Base-by-base conservation (phyloP, 78 protist species). In the Bodo saltans region DNA sequence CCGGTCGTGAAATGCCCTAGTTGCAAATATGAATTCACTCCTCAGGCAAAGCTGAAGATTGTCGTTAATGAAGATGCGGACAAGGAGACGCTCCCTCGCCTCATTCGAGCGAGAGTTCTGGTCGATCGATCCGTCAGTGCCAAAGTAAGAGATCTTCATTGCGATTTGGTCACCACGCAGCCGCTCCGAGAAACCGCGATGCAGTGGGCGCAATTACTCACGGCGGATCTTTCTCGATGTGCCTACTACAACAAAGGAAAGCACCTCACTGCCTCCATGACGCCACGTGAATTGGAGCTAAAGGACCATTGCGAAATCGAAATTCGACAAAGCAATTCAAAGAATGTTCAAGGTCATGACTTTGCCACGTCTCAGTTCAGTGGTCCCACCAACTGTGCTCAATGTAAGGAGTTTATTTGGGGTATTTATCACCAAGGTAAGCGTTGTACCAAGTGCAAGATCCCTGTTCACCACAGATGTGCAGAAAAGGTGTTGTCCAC, bases 401-500 rank as follows among this genome's bases (percentile, higher is more conserved):
- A 21, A 29, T 73, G 78, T 39, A 11, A 73, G 3, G n/a, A 73
- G 53, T 73, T 73, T n/a, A 28, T 73, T 28, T 73, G 78, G 78
- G 78, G 78, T 2, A 12, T 73, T 11, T 73, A 21, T n/a, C 17
- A 73, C 32, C 78, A 73, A 27, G 78, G 78, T 2, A 11, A 73
- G 78, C n/a, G 78, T 21, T 73, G 78, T n/a, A 11, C 40, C 33
- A 26, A n/a, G 3, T 73, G 78, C 78, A 21, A 2, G 42, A 29
- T 73, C 29, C 78, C 78, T 11, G 78, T 73, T 27, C 78, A 73
- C 53, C 78, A 73, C 78, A 26, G 78, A 2, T 73, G 78, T n/a
- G 47, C 78, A 11, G n/a, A 73, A 39, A 73, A 73, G n/a, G 34
- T 73, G 34, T 29, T 39, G 53, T 29, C n/a, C n/a, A 42, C 32